phyloP scores from a whole-genome alignment of 306 rosid species.

The Ochetophila trinervis region DNA sequence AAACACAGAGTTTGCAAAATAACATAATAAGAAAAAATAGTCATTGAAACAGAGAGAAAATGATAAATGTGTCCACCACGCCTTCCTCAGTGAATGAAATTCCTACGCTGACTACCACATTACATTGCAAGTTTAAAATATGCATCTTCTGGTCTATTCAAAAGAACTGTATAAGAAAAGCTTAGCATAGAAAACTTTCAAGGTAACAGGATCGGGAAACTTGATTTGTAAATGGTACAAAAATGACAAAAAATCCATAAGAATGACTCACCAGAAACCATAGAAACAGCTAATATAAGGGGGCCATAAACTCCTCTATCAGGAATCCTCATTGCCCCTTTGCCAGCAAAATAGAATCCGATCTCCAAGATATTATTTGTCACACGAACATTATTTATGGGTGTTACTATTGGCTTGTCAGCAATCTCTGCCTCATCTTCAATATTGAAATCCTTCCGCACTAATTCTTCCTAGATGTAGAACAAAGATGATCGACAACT shows the following conservation, averaged over 20 bases:
- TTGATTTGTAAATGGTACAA: too few species aligned
- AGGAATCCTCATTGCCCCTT: conserved; percentile 62
- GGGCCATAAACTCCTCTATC: conserved; percentile 63
- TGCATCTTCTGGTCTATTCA: neutral
- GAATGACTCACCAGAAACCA: conserved; percentile 51
- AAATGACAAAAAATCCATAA: neutral
- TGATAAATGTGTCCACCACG: too few species aligned
- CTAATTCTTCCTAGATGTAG: conserved; percentile 42
- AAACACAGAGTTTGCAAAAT: neutral
- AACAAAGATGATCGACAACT: too few species aligned
- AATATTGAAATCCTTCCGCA: conserved; percentile 51
- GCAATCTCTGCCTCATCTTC: conserved; percentile 41
- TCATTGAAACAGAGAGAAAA: too few species aligned
- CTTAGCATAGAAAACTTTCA: neutral
- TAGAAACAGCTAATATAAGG: conserved; percentile 63
- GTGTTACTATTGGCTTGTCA: conserved; percentile 33
- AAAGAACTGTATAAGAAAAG: neutral
- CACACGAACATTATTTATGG: conserved; percentile 34
- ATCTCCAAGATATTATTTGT: conserved; percentile 52
- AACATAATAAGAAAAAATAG: too few species aligned
- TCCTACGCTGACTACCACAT: too few species aligned
- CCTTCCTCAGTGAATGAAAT: too few species aligned
- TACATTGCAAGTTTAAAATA: neutral
- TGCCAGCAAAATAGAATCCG: conserved; percentile 59
- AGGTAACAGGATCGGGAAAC: neutral